Conservation (phyloP, 2,329 filamentous ascomycete species). For the Keithomyces neogunnii region DNA sequence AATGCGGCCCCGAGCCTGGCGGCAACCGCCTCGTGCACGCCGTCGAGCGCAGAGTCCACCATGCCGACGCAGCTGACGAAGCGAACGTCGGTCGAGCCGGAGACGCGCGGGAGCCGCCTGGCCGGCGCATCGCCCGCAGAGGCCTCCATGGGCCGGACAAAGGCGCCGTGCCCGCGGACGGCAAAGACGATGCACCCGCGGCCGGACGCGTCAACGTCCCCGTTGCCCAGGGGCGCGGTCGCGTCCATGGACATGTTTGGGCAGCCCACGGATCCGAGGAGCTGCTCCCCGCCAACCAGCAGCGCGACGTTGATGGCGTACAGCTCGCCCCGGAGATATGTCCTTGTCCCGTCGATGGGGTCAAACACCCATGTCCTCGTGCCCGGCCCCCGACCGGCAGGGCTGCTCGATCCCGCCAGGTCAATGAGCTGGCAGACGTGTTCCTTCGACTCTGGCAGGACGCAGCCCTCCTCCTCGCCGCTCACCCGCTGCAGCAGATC, state of each 20-base stretch:
- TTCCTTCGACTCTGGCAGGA: conserved; percentile 29
- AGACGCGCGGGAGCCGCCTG: conserved; percentile 24
- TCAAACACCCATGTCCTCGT: conserved; percentile 48
- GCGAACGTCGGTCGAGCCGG: conserved; percentile 19
- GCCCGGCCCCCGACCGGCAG: conserved; percentile 21
- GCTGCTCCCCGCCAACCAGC: conserved; percentile 40
- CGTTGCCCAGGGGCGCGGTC: conserved; percentile 31
- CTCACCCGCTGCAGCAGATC: conserved; percentile 27
- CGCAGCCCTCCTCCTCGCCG: conserved; percentile 17
- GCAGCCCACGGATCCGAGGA: conserved; percentile 40
- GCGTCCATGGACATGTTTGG: conserved; percentile 35
- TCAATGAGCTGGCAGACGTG: conserved; percentile 46
- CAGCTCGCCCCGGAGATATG: conserved; percentile 43
- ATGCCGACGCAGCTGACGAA: conserved; percentile 40
- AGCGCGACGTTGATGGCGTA: conserved; percentile 51
- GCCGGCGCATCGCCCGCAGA: conserved; percentile 12
- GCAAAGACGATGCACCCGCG: conserved; percentile 44
- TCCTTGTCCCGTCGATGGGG: conserved; percentile 52
- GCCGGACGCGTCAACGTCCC: conserved; percentile 31
- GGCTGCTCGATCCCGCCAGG: conserved; percentile 35
- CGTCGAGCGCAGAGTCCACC: conserved; percentile 38
- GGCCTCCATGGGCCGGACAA: conserved; percentile 31
- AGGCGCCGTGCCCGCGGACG: conserved; percentile 39
- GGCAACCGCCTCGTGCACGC: conserved; percentile 37
- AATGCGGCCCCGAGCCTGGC: conserved; percentile 31